Base-by-base conservation (phyloP, 345 rosid species). In the Mercurialis annua region DNA sequence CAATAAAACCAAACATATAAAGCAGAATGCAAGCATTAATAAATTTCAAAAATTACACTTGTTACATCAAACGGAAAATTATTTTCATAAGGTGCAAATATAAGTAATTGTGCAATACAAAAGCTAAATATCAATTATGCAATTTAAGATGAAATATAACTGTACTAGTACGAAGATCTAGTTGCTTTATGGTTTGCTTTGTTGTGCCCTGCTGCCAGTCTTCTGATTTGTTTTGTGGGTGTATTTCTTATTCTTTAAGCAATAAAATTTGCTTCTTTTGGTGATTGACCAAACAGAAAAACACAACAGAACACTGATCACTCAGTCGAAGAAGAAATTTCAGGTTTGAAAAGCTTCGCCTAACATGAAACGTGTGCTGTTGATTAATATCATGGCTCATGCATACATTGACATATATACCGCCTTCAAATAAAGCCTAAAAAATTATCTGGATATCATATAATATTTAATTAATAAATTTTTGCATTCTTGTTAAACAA, bases 1-100 rank as follows among this genome's bases (percentile, higher is more conserved):
- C 82, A 80, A 56, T 16, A 77, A 67, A 46, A 52, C 33, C 56
- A 67, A 36, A 26, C 47, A 31, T 26, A 11, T 62, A 23, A 12
- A 57, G 36, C 27, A 66, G 42, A 56, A 48, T 23, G 33, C 64
- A 30, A 71, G 66, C 34, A 30, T 26, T 49, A 66, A 73, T 34
- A 20, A 9, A n/a, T 36, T 16, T 26, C 10, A 47, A 9, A n/a
- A 6, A 2, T 14, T 43, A 30, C 27, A 21, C 56, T 51, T 51
- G 11, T 51, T 51, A 51, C 1, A 51, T 16, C 29, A 51, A 30
- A 51, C 29, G 1, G 24, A 21, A 27, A 51, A 51, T 2, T 51
- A 21, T 51, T 15, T 26, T 4, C 34, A 0, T 27, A 17, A 30
- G 38, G 21, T 21, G 21, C 17, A 16, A 10, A 15, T 6, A 5